A percentile compares a stretch with the other conserved stretches of the same genome.
phyloP scores from a whole-genome alignment of 768 basidiomycete species.

The Leccinum truebloodii region DNA sequence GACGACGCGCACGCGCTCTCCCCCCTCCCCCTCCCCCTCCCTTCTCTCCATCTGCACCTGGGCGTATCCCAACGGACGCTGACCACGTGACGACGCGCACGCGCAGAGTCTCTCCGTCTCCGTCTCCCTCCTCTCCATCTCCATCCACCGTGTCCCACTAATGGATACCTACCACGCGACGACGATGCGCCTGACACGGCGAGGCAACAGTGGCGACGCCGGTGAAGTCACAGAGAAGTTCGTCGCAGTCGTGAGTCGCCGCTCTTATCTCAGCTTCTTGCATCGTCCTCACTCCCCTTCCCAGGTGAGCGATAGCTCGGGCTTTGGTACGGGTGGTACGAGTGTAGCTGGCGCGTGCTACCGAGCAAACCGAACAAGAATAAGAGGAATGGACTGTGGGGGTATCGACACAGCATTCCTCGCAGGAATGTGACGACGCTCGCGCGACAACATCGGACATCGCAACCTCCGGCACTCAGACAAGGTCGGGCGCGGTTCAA shows the following conservation, averaged over 20 bases:
- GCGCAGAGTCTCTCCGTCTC: too few relatives aligned
- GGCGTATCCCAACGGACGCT: too few relatives aligned
- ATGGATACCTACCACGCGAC: too few relatives aligned
- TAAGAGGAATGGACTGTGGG: background rate
- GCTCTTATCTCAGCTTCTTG: background rate
- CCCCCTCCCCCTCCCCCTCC: too few relatives aligned
- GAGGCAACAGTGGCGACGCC: too few relatives aligned
- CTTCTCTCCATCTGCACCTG: too few relatives aligned
- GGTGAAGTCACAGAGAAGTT: constrained; percentile 39
- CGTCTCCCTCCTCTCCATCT: too few relatives aligned
- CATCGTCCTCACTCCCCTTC: background rate
- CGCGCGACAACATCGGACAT: background rate
- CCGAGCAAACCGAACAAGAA: background rate
- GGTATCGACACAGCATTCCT: background rate
- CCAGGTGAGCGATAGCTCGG: constrained; percentile 58
- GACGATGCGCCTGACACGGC: too few relatives aligned
- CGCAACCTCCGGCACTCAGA: background rate
- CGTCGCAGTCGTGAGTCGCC: constrained; percentile 68
- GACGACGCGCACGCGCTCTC: too few relatives aligned
- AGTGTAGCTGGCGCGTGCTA: constrained; percentile 50
- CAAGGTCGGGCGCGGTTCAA: too few relatives aligned
- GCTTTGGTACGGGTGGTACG: constrained; percentile 75
- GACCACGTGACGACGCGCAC: too few relatives aligned
- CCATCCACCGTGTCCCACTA: too few relatives aligned
- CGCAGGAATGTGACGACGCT: background rate